phyloP scores from a whole-genome alignment of 208 protist genomes.

The Crithidia brevicula region DNA sequence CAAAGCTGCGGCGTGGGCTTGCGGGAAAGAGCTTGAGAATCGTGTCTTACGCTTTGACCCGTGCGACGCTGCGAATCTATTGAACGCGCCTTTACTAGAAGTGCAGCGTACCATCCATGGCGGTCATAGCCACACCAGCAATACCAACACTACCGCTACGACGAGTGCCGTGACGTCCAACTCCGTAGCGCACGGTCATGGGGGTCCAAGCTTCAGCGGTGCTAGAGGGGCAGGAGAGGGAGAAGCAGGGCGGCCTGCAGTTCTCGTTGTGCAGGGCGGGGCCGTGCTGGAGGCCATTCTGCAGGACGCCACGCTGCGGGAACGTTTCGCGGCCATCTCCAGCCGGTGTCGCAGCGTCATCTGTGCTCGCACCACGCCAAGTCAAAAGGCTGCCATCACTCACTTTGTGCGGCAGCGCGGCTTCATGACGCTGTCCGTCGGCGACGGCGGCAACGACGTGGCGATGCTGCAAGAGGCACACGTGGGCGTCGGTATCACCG shows the following conservation, averaged over 20 bases:
- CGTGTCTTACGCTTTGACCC: constrained; percentile 20
- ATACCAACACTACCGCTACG: neutral
- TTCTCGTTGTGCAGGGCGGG: constrained; percentile 70
- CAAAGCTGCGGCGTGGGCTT: neutral
- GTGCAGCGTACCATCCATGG: constrained; percentile 1
- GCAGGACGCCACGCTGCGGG: constrained; percentile 30
- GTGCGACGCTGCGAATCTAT: constrained; percentile 10
- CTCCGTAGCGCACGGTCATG: no score
- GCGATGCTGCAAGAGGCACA: constrained; percentile 95
- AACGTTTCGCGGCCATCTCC: constrained; percentile 61
- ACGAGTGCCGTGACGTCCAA: neutral
- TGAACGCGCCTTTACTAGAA: constrained; percentile 10
- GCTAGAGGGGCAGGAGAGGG: neutral
- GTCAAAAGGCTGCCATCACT: constrained; percentile 93
- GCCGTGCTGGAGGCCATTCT: constrained; percentile 78
- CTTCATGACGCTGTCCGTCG: constrained; percentile 92
- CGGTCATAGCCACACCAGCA: neutral
- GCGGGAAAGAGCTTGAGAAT: constrained; percentile 18
- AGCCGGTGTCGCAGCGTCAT: constrained; percentile 88
- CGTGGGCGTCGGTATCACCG: constrained; percentile 92
- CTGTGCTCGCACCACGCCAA: constrained; percentile 94
- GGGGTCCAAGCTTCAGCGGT: no score
- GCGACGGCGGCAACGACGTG: constrained; percentile 97
- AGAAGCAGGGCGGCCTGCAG: constrained; percentile 12
- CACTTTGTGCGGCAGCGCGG: constrained; percentile 65